Evolutionary conservation across 345 rosid species (phyloP).

Genomic region (Lumnitzera racemosa): DNA sequence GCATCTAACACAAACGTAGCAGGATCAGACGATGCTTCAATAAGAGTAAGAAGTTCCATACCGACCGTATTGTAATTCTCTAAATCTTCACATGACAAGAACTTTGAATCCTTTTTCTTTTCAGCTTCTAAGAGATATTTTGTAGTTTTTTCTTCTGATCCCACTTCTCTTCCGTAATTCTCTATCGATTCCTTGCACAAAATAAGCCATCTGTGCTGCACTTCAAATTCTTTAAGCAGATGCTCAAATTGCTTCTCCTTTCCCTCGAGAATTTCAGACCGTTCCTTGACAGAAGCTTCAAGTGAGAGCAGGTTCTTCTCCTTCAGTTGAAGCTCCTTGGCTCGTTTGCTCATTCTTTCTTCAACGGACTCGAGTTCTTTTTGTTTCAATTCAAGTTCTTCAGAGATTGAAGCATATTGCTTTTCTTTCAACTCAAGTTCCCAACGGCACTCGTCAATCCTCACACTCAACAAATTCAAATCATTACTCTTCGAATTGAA

Average conservation of each 20-base stretch:
- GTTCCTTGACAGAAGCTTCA: neutral
- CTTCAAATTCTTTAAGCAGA: constrained; percentile 7
- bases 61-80: constrained; percentile 17
- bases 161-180: constrained; percentile 1
- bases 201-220: constrained; percentile 12
- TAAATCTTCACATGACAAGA: constrained; percentile 26
- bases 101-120: constrained; percentile 29
- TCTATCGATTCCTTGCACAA: too few species aligned
- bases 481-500: too few species aligned
- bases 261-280: constrained; percentile 9
- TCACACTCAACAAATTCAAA: too few species aligned
- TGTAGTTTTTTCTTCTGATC: too few species aligned
- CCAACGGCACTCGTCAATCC: too few species aligned
- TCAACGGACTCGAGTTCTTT: constrained; percentile 11
- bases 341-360: neutral
- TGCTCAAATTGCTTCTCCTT: constrained; percentile 15
- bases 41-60: constrained; percentile 13
- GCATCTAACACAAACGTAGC: constrained; percentile 44
- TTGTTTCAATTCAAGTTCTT: constrained; percentile 13
- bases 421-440: neutral
- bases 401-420: constrained; percentile 9
- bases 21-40: constrained; percentile 32
- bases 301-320: constrained; percentile 15
- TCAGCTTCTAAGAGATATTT: neutral
- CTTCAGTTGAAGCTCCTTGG: constrained; percentile 11